Conservation (phyloP, 805 yeast species). For the Candida glaebosa region DNA sequence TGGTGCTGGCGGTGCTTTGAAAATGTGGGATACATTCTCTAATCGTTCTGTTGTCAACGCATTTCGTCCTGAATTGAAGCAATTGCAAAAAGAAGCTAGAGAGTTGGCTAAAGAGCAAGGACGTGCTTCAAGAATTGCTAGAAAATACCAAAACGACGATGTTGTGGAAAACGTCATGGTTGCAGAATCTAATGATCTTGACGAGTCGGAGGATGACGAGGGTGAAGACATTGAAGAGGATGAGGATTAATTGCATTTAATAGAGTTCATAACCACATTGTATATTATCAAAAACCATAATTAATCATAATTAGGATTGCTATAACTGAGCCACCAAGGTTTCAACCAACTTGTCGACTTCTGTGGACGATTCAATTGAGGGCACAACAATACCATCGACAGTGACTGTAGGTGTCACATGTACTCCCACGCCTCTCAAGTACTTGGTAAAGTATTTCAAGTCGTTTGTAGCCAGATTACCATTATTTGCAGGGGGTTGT, state of each 20-base stretch:
- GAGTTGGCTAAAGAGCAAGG: constrained; percentile 53
- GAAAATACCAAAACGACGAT: constrained; percentile 55
- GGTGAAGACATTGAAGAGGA: constrained; percentile 28
- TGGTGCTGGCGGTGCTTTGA: constrained; percentile 79
- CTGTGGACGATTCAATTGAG: constrained; percentile 60
- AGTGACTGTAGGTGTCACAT: constrained; percentile 78
- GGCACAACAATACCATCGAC: constrained; percentile 64
- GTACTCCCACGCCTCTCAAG: constrained; percentile 74
- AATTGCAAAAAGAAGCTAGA: constrained; percentile 54
- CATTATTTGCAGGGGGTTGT: constrained; percentile 40
- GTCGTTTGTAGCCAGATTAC: constrained; percentile 58
- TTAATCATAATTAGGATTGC: constrained; percentile 5
- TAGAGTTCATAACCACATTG: constrained; percentile 1
- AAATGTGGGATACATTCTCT: constrained; percentile 89
- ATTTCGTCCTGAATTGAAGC: constrained; percentile 56
- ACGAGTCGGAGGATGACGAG: constrained; percentile 55
- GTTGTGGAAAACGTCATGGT: constrained; percentile 55
- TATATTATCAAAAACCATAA: constrained; percentile 3
- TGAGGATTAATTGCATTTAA: constrained; percentile 10
- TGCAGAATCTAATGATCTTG: constrained; percentile 58
- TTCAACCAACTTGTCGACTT: constrained; percentile 42
- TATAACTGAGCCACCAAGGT: constrained; percentile 29
- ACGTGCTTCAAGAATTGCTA: constrained; percentile 67
- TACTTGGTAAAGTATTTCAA: constrained; percentile 70
- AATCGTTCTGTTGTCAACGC: constrained; percentile 73